Evolutionary conservation across 345 rosid species (phyloP).

Genomic region (Cardamine chenopodiifolia): DNA sequence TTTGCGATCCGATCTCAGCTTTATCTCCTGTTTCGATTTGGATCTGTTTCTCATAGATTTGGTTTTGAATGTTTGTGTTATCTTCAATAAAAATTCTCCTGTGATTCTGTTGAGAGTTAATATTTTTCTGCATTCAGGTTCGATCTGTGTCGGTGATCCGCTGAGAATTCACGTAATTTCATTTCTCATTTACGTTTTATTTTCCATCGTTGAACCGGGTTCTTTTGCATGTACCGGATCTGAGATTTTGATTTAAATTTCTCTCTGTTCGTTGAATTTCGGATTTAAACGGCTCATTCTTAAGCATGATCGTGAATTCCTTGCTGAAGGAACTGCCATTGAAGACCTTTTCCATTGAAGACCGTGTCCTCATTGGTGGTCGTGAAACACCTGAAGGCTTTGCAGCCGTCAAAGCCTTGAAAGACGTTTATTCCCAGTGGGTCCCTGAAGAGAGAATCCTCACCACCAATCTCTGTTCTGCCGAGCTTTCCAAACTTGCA

Average conservation of each 20-base stretch:
- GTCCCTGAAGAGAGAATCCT: conserved; percentile 78
- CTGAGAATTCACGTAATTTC: conserved; percentile 26
- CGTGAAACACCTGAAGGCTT: conserved; percentile 91
- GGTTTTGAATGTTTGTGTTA: conserved; percentile 10
- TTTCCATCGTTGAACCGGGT: not conserved
- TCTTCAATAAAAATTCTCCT: not conserved
- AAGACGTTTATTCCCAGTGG: conserved; percentile 82
- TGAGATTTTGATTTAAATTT: conserved; percentile 30
- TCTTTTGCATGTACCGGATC: conserved; percentile 42
- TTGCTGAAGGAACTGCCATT: conserved; percentile 94
- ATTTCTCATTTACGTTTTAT: conserved; percentile 16
- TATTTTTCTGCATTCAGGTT: conserved; percentile 13
- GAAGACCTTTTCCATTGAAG: conserved; percentile 66
- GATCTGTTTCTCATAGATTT: conserved; percentile 28
- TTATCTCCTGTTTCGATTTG: conserved; percentile 26
- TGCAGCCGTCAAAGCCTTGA: conserved; percentile 74
- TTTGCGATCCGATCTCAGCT: conserved; percentile 35
- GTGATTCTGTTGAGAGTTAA: not conserved
- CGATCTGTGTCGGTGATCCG: conserved; percentile 46
- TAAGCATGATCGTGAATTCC: conserved; percentile 48
- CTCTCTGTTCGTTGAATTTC: not conserved
- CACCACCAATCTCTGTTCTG: conserved; percentile 93
- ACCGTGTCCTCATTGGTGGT: conserved; percentile 89
- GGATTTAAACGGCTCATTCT: not conserved
- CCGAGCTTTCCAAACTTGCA: conserved; percentile 93